A percentile compares a stretch with the other conserved stretches of the same genome.
Evolutionary conservation across 306 rosid genomes (phyloP).

Genomic region (Dalbergia oliveri): DNA sequence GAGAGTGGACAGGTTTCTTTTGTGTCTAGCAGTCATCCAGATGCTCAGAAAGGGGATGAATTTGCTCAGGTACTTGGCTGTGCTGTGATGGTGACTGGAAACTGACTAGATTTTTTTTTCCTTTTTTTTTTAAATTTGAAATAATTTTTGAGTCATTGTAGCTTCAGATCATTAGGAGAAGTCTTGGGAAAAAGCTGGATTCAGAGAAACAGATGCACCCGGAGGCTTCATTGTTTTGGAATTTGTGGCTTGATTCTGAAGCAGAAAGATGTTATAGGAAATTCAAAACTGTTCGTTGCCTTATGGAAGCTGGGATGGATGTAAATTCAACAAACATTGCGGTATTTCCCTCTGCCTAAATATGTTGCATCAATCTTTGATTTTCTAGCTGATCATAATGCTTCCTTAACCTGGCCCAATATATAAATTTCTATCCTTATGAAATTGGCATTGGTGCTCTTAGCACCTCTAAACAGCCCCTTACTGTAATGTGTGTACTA

Average conservation of each 20-base stretch:
- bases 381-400: background rate
- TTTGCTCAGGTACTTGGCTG: constrained; percentile 54
- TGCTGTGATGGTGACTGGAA: constrained; percentile 7
- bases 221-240: constrained; percentile 55
- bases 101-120: constrained; percentile 18
- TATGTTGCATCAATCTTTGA: constrained; percentile 6
- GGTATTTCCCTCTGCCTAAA: constrained; percentile 48
- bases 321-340: constrained; percentile 42
- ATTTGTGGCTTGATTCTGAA: constrained; percentile 76
- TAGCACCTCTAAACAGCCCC: background rate
- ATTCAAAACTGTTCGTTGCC: constrained; percentile 53
- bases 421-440: background rate
- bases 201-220: constrained; percentile 57
- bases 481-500: background rate
- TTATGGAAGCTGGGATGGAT: constrained; percentile 60
- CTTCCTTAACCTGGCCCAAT: background rate
- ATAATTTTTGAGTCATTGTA: constrained; percentile 22
- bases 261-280: constrained; percentile 61
- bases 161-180: constrained; percentile 56
- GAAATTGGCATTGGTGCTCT: constrained; percentile 17
- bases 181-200: constrained; percentile 49
- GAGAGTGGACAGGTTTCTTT: constrained; percentile 47
- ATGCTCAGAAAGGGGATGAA: constrained; percentile 53
- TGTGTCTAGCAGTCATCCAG: constrained; percentile 49
- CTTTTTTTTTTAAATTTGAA: constrained; percentile 16